Percentiles rank a stretch among this genome's conserved stretches.
phyloP scores from a whole-genome alignment of 257 asterid genomes.

The Solanum stenotomum region DNA sequence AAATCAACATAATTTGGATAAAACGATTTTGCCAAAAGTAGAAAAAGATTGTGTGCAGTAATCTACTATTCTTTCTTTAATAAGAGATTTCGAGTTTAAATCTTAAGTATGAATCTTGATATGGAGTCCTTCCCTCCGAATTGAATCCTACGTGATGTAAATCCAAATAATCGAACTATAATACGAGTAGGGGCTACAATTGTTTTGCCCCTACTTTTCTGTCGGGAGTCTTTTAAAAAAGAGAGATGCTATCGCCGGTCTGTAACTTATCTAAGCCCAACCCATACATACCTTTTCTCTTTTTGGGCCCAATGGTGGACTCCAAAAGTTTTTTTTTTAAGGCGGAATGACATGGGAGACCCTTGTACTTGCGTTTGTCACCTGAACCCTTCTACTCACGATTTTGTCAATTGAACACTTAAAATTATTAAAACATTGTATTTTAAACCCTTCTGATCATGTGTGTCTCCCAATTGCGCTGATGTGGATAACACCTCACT shows the following conservation, averaged over 20 bases:
- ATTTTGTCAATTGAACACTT: too few species aligned
- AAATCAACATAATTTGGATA: not conserved
- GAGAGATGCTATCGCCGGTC: not conserved
- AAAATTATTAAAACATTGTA: too few species aligned
- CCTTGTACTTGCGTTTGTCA: too few species aligned
- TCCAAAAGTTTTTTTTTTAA: not conserved
- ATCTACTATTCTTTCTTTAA: not conserved
- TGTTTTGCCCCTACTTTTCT: not conserved
- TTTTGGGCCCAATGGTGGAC: not conserved
- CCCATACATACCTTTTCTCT: not conserved
- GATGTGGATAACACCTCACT: too few species aligned
- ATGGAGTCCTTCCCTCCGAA: accelerated
- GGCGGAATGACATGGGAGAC: too few species aligned
- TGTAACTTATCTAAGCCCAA: not conserved
- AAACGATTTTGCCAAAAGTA: not conserved
- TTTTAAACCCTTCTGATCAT: too few species aligned
- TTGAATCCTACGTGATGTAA: not conserved
- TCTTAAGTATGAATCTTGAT: too few species aligned
- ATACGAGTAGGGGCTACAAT: not conserved
- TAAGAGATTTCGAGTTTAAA: not conserved
- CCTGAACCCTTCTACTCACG: too few species aligned
- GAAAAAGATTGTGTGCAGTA: too few species aligned
- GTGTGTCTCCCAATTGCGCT: too few species aligned
- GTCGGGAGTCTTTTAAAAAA: not conserved
- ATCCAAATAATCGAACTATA: too few species aligned